Base-by-base conservation (phyloP, 2,329 filamentous ascomycete species). In the Simplicillium aogashimaense region DNA sequence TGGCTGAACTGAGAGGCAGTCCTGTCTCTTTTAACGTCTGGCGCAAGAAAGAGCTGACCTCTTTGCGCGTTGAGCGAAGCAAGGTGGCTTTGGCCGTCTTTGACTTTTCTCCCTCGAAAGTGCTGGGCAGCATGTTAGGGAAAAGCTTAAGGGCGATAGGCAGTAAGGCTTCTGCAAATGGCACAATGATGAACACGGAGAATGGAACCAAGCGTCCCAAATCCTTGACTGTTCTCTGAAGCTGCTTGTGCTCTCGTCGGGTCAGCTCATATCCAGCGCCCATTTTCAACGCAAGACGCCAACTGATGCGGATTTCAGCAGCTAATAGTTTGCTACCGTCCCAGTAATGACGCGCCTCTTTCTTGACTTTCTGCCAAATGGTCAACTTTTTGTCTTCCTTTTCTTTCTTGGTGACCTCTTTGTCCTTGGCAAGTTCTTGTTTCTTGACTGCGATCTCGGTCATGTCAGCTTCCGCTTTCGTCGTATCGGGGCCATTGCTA, bases 121-220 rank as follows among this genome's bases (percentile, higher is more conserved):
- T 98, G 70, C 88, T 95, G 37, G 92, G 92, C 39, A 98, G 80
- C 64, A 98, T 75, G 64, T 97, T 97, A 60, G 92, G 92, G 77
- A 98, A 98, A 35, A 98, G 69, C 66, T 86, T 94, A 37, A 98
- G 74, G 7, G 90, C 92, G 36, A 98, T 72, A 2, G 92, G 92
- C 16, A 97, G 78, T 35, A 98, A 75, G 29, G 95, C 71, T 66
- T 98, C 92, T 43, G 89, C 92, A 50, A 98, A 94, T 2, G 92
- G 92, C 31, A 98, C 88, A 50, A 98, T 90, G 53, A 98, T 76
- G 63, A 98, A 98, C 51, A 95, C 84, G 7, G 89, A 94, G 63
- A 98, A 98, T 13, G 92, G 92, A 12, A 98, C 85, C 43, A 98
- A 69, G 13, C 92, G 89, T 29, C 79, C 88, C 36, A 98, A 73